These are phyloP conservation scores for Trichoderma guizhouense DNA, from an alignment of 2,329 filamentous ascomycete species.

Conservation along the genomic window DNA sequence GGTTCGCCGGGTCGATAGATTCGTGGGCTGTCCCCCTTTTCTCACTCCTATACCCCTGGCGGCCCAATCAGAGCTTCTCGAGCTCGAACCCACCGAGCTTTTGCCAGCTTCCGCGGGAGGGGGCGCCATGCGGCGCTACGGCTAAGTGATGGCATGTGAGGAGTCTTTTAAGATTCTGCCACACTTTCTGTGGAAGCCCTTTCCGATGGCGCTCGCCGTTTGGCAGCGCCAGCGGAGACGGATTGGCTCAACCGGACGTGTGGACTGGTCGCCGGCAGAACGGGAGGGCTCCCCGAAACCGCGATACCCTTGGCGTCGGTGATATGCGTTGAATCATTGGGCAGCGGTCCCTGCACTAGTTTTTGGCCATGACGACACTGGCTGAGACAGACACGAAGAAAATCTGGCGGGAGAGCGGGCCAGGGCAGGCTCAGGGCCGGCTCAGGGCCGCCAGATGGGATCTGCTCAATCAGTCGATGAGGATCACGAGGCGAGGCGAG, in stretches of 20 bases:
- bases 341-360: conserved; percentile 1
- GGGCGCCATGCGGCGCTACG: conserved; percentile 20
- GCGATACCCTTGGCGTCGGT: background rate
- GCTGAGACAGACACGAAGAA: conserved; percentile 10
- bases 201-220: conserved; percentile 12
- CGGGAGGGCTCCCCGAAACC: conserved; percentile 14
- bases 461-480: conserved; percentile 19
- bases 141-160: conserved; percentile 10
- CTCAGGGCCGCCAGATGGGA: conserved; percentile 11
- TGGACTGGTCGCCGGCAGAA: conserved; percentile 1
- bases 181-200: background rate
- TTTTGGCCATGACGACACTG: conserved; percentile 18
- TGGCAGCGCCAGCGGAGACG: conserved; percentile 1
- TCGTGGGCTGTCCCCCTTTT: conserved; percentile 8
- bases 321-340: conserved; percentile 19
- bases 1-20: conserved; percentile 20
- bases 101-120: conserved; percentile 9
- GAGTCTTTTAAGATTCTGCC: conserved; percentile 17
- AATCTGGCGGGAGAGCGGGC: conserved; percentile 4
- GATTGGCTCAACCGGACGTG: conserved; percentile 5
- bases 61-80: background rate
- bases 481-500: conserved; percentile 10
- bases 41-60: background rate
- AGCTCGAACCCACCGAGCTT: conserved; percentile 2
- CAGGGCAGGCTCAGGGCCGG: conserved; percentile 9